Conservation (phyloP, 257 asterid genomes). For the Ajuga chamaepitys region DNA sequence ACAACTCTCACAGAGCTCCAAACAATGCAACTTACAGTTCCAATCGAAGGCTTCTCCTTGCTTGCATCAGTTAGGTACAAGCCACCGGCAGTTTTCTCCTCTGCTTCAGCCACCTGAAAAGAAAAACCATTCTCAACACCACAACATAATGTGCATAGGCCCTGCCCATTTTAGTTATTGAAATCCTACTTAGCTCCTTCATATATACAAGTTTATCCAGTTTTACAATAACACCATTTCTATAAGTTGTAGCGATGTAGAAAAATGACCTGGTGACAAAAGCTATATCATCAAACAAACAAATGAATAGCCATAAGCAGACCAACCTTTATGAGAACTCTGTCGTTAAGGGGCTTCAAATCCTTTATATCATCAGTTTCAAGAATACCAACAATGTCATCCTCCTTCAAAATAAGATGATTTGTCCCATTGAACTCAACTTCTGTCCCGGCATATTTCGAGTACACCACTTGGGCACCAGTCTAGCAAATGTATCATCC, state of each 20-base stretch:
- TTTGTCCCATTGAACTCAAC: conserved; percentile 76
- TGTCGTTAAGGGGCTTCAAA: conserved; percentile 79
- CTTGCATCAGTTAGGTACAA: conserved; percentile 69
- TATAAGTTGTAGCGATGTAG: too few species aligned
- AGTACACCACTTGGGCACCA: conserved; percentile 77
- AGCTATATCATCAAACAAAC: background rate
- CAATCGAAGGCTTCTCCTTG: conserved; percentile 93
- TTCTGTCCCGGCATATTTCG: conserved; percentile 95
- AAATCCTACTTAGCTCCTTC: too few species aligned
- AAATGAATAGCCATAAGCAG: background rate
- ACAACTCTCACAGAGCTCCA: too few species aligned
- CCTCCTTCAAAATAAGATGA: conserved; percentile 90
- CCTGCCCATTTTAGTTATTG: too few species aligned
- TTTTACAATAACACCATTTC: too few species aligned
- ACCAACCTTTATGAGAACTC: conserved; percentile 81
- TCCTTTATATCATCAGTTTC: conserved; percentile 85
- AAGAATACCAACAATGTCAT: conserved; percentile 82
- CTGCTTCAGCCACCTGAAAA: conserved; percentile 75
- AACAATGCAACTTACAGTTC: conserved; percentile 43
- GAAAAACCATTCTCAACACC: background rate
- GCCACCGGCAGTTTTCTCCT: conserved; percentile 86
- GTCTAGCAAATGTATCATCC: conserved; percentile 29
- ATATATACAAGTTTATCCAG: too few species aligned
- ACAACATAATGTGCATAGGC: background rate
- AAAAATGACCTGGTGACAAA: too few species aligned